These are phyloP conservation scores for Vitellaria paradoxa DNA, from an alignment of 179 eudicot species.

Conservation along the genomic window DNA sequence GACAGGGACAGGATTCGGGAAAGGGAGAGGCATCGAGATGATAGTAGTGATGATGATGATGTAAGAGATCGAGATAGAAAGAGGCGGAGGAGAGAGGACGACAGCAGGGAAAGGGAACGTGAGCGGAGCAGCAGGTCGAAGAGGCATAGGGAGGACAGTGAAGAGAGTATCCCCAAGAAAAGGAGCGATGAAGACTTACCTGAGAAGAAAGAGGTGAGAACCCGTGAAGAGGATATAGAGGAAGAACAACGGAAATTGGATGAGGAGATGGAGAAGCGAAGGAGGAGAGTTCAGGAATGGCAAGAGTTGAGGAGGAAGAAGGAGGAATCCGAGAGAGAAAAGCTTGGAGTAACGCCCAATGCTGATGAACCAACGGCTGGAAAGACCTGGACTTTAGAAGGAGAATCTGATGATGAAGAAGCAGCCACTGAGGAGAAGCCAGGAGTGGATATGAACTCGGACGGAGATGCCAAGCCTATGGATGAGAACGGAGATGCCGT, in stretches of 20 bases:
- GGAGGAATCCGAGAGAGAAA: conserved; percentile 77
- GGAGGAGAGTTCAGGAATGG: conserved; percentile 98
- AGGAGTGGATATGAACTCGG: conserved; percentile 45
- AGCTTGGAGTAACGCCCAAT: conserved; percentile 47
- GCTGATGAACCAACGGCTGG: conserved; percentile 57
- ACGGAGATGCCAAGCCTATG: conserved; percentile 36
- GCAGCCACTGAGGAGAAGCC: conserved; percentile 45
- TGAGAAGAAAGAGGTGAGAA: conserved; percentile 37
- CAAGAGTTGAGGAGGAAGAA: conserved; percentile 77
- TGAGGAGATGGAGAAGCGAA: conserved; percentile 93
- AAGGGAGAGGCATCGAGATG: conserved; percentile 47
- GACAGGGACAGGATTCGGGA: conserved; percentile 41
- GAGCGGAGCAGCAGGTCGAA: conserved; percentile 43
- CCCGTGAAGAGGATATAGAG: conserved; percentile 68
- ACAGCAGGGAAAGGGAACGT: conserved; percentile 47
- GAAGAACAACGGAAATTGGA: conserved; percentile 87
- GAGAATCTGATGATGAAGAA: conserved; percentile 98
- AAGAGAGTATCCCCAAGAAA: conserved; percentile 48
- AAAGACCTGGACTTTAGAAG: conserved; percentile 88
- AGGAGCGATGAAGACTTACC: conserved; percentile 45
- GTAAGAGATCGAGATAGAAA: conserved; percentile 63
- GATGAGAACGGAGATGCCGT: conserved; percentile 44
- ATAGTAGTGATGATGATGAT: conserved; percentile 48
- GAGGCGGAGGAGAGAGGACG: conserved; percentile 72
- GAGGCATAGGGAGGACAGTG: conserved; percentile 61